Percentiles rank a stretch among this genome's conserved stretches.
These are phyloP conservation scores for Herpetospermum pedunculosum DNA, from an alignment of 306 rosid genomes.

Conservation along the genomic window DNA sequence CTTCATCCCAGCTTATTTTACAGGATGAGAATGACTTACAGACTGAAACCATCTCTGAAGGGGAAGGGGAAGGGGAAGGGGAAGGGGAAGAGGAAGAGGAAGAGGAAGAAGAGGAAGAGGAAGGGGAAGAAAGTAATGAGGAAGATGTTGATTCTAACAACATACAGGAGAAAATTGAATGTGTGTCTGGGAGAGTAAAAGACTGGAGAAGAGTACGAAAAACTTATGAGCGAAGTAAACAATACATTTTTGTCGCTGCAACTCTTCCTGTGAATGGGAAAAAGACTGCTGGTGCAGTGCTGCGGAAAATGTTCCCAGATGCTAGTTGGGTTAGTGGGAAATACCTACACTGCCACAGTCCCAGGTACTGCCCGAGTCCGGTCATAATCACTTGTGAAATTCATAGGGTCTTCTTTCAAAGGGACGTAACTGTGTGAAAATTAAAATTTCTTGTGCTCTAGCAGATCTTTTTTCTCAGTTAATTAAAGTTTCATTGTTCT, in stretches of 20 bases:
- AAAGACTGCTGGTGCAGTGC: conserved; percentile 76
- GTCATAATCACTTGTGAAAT: background rate
- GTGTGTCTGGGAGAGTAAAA: conserved; percentile 23
- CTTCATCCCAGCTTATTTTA: conserved; percentile 21
- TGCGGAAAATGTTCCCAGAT: conserved; percentile 79
- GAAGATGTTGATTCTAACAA: conserved; percentile 19
- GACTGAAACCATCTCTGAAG: conserved; percentile 19
- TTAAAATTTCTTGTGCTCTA: background rate
- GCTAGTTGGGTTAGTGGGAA: conserved; percentile 83
- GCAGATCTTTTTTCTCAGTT: background rate
- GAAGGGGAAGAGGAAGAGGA: conserved; percentile 16
- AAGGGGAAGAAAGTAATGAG: conserved; percentile 36
- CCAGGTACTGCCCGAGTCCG: conserved; percentile 41
- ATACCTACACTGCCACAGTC: conserved; percentile 89
- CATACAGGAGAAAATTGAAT: conserved; percentile 17
- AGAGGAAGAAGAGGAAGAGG: conserved; percentile 33
- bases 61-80: conserved; percentile 24
- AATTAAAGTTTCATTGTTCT: background rate
- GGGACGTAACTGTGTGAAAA: background rate
- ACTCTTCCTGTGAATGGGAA: conserved; percentile 95
- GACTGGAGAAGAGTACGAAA: conserved; percentile 84
- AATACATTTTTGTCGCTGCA: conserved; percentile 90
- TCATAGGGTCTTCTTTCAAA: background rate
- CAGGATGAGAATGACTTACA: conserved; percentile 42
- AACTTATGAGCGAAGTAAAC: conserved; percentile 67